Evolutionary conservation across 768 basidiomycete species (phyloP), one percentile per base, ranked within the genome.

Genomic region (Fibroporia radiculosa): DNA sequence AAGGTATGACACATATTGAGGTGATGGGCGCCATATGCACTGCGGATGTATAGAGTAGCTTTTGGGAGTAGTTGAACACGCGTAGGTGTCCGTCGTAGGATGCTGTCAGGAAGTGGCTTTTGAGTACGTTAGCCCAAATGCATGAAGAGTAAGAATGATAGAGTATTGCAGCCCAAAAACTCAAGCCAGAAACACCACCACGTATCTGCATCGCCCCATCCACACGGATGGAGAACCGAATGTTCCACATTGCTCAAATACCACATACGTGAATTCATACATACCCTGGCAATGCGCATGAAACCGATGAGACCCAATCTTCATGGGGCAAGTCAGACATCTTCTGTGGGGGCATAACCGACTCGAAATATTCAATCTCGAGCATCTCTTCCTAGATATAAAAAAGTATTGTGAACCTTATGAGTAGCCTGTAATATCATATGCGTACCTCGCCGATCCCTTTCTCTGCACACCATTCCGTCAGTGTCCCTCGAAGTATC

Each of bases 251-350:
- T n/a, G n/a, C n/a, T n/a, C n/a, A n/a, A n/a, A n/a, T n/a, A n/a
- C n/a, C n/a, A n/a, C n/a, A n/a, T n/a, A n/a, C n/a, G n/a, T n/a
- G n/a, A n/a, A n/a, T n/a, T n/a, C n/a, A n/a, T 11, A 42, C 41
- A 38, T 48, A 85, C 83, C 75, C 75, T 48, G 68, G 66, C 38
- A 77, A 57, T 50, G 71, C 62, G 58, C 78, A 83, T 4, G 78
- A 81, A 16, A 90, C 74, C 13, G 82, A 80, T 1, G 90, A 92
- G 0, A 96, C 86, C 95, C 95, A 98, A 51, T 97, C 93, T 42
- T 97, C 84, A 50, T 92, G 87, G 1, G 87, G 83, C 42, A 91
- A 68, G 38, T 82, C 74, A 0, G 83, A 75, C 63, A 91, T 76
- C 49, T 82, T 79, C 59, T 89, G 77, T 0, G 92, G 93, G 0